Evolutionary conservation across 495 filamentous ascomycete genomes (phyloP).

Genomic region (Penicillium chermesinum): DNA sequence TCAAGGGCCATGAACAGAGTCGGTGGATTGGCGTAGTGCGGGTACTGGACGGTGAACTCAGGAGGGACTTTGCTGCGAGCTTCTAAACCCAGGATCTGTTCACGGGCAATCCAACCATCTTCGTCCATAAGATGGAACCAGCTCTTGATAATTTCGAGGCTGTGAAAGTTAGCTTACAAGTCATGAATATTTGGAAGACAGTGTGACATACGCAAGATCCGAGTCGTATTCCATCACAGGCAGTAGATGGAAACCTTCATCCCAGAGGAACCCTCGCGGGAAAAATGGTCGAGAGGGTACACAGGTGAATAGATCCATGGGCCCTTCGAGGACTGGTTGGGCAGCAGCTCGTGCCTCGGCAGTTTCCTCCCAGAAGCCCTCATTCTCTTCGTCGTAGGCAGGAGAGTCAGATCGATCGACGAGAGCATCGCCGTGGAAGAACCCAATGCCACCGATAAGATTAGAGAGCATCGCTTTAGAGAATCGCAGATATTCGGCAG

Average conservation of each 20-base stretch:
- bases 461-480: constrained; percentile 90
- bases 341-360: constrained; percentile 64
- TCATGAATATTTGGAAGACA: not conserved
- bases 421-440: constrained; percentile 81
- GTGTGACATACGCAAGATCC: constrained; percentile 61
- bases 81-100: constrained; percentile 93
- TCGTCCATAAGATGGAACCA: constrained; percentile 97
- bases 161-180: constrained; percentile 16
- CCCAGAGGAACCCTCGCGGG: constrained; percentile 93
- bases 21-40: constrained; percentile 97
- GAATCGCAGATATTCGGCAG: constrained; percentile 69
- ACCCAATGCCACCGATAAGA: constrained; percentile 89
- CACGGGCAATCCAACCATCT: constrained; percentile 94
- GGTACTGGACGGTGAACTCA: constrained; percentile 97
- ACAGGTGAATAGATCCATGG: constrained; percentile 85
- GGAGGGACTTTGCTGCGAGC: constrained; percentile 89
- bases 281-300: constrained; percentile 95
- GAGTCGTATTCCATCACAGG: constrained; percentile 92
- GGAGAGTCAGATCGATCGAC: constrained; percentile 85
- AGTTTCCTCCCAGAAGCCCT: constrained; percentile 95
- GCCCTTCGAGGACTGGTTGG: constrained; percentile 65
- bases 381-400: constrained; percentile 93
- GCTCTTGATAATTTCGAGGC: constrained; percentile 84
- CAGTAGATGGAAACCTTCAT: constrained; percentile 94
- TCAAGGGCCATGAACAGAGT: constrained; percentile 89